Conservation (phyloP, 1,139 yeast genomes). For the Protomyces macrosporus region DNA sequence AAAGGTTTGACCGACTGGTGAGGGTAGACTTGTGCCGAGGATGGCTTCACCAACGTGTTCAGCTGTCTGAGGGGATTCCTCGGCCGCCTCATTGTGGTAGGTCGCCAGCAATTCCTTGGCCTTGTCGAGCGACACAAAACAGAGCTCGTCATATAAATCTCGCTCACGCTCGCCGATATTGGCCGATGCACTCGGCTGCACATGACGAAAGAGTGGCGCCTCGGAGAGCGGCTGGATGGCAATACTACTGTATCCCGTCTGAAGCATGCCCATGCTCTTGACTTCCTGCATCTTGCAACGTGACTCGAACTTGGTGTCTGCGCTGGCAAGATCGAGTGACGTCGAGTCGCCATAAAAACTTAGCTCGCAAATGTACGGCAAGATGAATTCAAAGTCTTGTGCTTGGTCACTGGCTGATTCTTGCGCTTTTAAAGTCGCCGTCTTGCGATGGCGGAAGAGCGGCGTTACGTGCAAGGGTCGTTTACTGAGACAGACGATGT, state of each 20-base stretch:
- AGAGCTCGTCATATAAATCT: conserved; percentile 16
- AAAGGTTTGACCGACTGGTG: conserved; percentile 7
- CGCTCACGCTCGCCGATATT: not conserved
- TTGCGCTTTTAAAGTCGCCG: not conserved
- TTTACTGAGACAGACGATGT: conserved; percentile 78
- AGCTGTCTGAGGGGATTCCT: not conserved
- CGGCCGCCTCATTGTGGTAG: not conserved
- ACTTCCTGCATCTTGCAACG: conserved; percentile 87
- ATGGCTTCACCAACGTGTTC: conserved; percentile 9
- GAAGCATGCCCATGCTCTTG: conserved; percentile 98
- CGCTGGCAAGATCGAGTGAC: not conserved
- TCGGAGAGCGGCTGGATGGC: conserved; percentile 52
- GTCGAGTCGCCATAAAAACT: conserved; percentile 13
- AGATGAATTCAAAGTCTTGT: conserved; percentile 1
- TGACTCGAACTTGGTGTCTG: conserved; percentile 68
- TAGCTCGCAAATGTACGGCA: conserved; percentile 22
- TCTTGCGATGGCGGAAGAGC: conserved; percentile 60
- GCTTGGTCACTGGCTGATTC: conserved; percentile 37
- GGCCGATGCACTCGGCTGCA: not conserved
- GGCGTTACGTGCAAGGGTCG: conserved; percentile 94
- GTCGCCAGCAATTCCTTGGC: not conserved
- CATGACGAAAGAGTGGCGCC: not conserved
- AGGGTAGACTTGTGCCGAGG: conserved; percentile 18
- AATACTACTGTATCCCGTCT: conserved; percentile 68
- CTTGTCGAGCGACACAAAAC: conserved; percentile 1